Conservation (phyloP, 2,329 filamentous ascomycete species). For the Cladosporium phlei region DNA sequence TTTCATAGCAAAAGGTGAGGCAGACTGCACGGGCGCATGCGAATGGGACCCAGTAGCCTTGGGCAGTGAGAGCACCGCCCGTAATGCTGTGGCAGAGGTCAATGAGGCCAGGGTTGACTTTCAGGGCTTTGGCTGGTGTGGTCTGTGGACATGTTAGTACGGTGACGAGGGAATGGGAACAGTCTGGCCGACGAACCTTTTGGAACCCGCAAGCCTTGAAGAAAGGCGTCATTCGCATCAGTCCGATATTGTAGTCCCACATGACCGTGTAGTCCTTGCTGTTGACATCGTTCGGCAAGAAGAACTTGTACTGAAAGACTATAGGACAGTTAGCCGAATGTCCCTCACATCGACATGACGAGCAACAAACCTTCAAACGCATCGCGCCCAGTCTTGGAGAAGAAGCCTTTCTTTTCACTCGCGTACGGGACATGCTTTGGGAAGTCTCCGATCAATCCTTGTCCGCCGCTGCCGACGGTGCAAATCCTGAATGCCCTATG, state of each 20-base stretch:
- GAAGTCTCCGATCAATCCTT: slow-evolving; percentile 43
- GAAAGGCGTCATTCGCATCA: slow-evolving; percentile 89
- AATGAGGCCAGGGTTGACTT: slow-evolving; percentile 65
- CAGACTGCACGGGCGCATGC: slow-evolving; percentile 80
- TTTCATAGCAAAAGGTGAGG: slow-evolving; percentile 80
- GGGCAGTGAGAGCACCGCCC: slow-evolving; percentile 80
- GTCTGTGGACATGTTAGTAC: slow-evolving; percentile 55
- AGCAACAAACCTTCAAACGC: slow-evolving; percentile 70
- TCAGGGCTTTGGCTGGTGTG: slow-evolving; percentile 72
- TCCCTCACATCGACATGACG: neutral
- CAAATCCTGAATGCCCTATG: slow-evolving; percentile 62
- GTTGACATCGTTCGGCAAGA: slow-evolving; percentile 57
- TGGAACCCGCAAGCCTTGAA: slow-evolving; percentile 86
- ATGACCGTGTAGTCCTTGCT: slow-evolving; percentile 58
- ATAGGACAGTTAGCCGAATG: neutral
- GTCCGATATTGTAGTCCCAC: slow-evolving; percentile 95
- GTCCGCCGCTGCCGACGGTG: slow-evolving; percentile 51
- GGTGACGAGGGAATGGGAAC: neutral
- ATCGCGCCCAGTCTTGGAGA: slow-evolving; percentile 78
- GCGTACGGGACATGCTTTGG: slow-evolving; percentile 79
- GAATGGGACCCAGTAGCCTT: slow-evolving; percentile 98
- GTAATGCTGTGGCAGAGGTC: slow-evolving; percentile 95
- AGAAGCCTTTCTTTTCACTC: slow-evolving; percentile 87
- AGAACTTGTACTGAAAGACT: slow-evolving; percentile 85
- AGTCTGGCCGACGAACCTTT: slow-evolving; percentile 58